phyloP scores from a whole-genome alignment of 2,329 filamentous ascomycete species.

The Ophiosphaerella korrae region DNA sequence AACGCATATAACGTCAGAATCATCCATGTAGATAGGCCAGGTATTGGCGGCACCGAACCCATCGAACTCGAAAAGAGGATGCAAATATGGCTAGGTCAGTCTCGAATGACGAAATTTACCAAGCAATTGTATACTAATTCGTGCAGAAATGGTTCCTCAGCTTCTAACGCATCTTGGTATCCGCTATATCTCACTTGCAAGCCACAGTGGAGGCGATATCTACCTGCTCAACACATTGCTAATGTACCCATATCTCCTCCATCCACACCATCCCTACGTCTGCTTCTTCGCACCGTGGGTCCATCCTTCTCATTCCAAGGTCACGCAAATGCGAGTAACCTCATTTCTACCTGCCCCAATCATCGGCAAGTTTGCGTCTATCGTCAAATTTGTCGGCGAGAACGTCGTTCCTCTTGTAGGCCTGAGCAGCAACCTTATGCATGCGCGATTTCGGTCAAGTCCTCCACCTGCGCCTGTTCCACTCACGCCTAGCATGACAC shows the following conservation, averaged over 20 bases:
- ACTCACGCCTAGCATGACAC: constrained; percentile 8
- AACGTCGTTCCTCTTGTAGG: constrained; percentile 30
- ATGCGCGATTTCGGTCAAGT: constrained; percentile 12
- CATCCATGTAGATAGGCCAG: constrained; percentile 37
- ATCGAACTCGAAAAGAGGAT: constrained; percentile 31
- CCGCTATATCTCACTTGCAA: constrained; percentile 36
- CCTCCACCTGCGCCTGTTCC: constrained; percentile 17
- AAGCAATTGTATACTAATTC: not conserved
- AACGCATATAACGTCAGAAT: constrained; percentile 33
- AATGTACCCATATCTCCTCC: constrained; percentile 31
- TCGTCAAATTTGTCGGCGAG: constrained; percentile 27
- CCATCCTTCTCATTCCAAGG: constrained; percentile 32
- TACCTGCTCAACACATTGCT: constrained; percentile 38
- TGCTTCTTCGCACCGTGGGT: constrained; percentile 42
- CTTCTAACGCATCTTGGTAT: constrained; percentile 37
- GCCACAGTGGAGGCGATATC: constrained; percentile 39
- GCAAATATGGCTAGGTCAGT: constrained; percentile 34
- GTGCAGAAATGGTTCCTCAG: constrained; percentile 34
- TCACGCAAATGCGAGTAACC: constrained; percentile 24
- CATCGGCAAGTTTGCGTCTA: constrained; percentile 29
- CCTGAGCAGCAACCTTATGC: constrained; percentile 21
- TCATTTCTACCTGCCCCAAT: constrained; percentile 32
- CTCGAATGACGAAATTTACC: not conserved
- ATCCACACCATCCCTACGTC: constrained; percentile 32
- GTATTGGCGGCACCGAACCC: constrained; percentile 34